Conservation (phyloP, 371 early-diverging fungal genomes). For the Mortierella sp. region DNA sequence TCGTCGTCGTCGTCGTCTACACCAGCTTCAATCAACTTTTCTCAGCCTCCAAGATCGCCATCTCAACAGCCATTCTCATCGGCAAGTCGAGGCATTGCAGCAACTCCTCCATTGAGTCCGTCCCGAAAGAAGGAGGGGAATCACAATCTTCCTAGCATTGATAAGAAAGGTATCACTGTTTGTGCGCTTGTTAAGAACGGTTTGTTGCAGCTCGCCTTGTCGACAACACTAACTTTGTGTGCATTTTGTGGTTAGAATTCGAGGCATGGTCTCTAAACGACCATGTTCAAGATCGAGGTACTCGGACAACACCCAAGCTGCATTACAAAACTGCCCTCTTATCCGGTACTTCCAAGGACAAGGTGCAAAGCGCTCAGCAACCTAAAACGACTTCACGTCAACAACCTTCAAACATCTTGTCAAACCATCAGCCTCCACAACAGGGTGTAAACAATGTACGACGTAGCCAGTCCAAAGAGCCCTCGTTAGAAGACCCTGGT, state of each 20-base stretch:
- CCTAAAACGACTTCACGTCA: slow-evolving; percentile 16
- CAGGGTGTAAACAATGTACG: background rate
- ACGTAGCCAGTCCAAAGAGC: background rate
- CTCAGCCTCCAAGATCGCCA: slow-evolving; percentile 18
- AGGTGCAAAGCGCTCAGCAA: slow-evolving; percentile 3
- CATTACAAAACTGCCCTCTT: slow-evolving; percentile 27
- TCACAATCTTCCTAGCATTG: slow-evolving; percentile 20
- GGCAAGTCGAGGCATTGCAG: slow-evolving; percentile 18
- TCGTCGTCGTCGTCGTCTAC: slow-evolving; percentile 26
- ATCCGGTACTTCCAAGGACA: slow-evolving; percentile 12
- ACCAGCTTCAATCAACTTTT: slow-evolving; percentile 16
- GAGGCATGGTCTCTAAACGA: slow-evolving; percentile 43
- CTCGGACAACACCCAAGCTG: slow-evolving; percentile 13
- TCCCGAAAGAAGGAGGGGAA: slow-evolving; percentile 33
- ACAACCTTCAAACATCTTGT: background rate
- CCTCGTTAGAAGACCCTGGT: background rate
- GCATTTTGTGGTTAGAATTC: slow-evolving; percentile 24
- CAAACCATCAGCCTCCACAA: slow-evolving; percentile 2
- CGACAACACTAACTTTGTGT: background rate
- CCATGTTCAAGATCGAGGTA: slow-evolving; percentile 35
- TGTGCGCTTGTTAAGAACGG: no score
- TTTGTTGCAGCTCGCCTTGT: background rate
- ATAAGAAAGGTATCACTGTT: slow-evolving; percentile 27
- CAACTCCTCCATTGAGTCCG: slow-evolving; percentile 51
- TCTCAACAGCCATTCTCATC: slow-evolving; percentile 27